Conservation (phyloP, 2,329 filamentous ascomycete genomes). For the Ophiostoma novo-ulmi region DNA sequence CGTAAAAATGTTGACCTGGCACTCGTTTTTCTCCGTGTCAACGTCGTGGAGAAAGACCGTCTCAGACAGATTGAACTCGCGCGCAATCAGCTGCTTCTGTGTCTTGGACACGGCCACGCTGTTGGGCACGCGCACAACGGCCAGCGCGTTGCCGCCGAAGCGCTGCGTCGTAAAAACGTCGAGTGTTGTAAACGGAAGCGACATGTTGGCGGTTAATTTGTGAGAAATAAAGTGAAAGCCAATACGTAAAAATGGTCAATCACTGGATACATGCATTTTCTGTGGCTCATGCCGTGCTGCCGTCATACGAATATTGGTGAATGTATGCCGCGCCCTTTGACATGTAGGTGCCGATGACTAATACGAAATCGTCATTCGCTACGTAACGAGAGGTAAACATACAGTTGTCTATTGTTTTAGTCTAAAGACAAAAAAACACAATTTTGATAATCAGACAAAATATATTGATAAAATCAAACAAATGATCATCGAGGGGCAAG, state of each 20-base stretch:
- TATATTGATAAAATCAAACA: neutral
- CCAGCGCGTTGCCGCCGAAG: slow-evolving; percentile 56
- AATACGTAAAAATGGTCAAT: too few relatives aligned
- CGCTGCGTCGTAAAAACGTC: slow-evolving; percentile 53
- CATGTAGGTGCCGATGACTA: neutral
- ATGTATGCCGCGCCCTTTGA: neutral
- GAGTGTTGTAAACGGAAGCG: slow-evolving; percentile 47
- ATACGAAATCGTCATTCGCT: neutral
- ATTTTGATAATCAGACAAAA: neutral
- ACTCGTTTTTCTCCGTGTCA: slow-evolving; percentile 30
- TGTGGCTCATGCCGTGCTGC: neutral
- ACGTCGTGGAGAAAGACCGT: slow-evolving; percentile 57
- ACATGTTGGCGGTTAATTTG: neutral
- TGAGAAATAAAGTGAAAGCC: neutral
- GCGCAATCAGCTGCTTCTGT: slow-evolving; percentile 54
- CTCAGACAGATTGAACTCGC: slow-evolving; percentile 61
- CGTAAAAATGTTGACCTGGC: slow-evolving; percentile 56
- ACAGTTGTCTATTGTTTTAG: neutral
- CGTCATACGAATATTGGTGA: neutral
- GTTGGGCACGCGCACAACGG: slow-evolving; percentile 50
- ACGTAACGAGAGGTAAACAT: neutral
- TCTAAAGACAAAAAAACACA: neutral
- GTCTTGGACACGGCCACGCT: slow-evolving; percentile 41
- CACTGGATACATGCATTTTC: neutral
- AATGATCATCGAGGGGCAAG: neutral